Evolutionary conservation across 2,329 filamentous ascomycete species (phyloP).

Genomic region (Clarireedia sp.): DNA sequence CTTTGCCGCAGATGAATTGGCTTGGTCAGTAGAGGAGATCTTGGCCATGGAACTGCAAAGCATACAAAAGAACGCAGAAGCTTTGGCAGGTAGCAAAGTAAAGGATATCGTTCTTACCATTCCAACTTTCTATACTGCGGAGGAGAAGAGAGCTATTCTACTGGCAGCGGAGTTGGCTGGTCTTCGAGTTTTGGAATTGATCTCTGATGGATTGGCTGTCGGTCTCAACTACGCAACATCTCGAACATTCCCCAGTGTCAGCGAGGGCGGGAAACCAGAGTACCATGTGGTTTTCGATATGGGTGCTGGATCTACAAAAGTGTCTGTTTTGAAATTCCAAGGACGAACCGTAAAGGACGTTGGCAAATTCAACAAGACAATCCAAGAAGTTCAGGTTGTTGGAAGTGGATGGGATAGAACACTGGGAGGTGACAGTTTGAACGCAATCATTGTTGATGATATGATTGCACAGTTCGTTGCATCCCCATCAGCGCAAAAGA

Average conservation of each 20-base stretch:
- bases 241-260: constrained; percentile 78
- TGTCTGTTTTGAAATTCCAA: constrained; percentile 84
- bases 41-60: constrained; percentile 94
- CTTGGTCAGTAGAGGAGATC: constrained; percentile 81
- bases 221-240: constrained; percentile 92
- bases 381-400: constrained; percentile 88
- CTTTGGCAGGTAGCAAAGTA: constrained; percentile 66
- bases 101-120: constrained; percentile 83
- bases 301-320: constrained; percentile 90
- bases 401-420: constrained; percentile 83
- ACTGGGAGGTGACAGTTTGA: constrained; percentile 83
- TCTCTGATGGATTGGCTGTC: constrained; percentile 87
- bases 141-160: constrained; percentile 82
- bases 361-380: constrained; percentile 89
- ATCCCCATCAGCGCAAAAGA: constrained; percentile 58
- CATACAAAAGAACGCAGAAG: constrained; percentile 81
- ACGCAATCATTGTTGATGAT: constrained; percentile 79
- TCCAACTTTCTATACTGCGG: constrained; percentile 80
- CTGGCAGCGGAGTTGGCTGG: constrained; percentile 82
- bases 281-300: constrained; percentile 94
- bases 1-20: constrained; percentile 53
- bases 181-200: constrained; percentile 72
- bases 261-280: constrained; percentile 78
- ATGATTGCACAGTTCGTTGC: constrained; percentile 76
- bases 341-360: constrained; percentile 82